These are phyloP conservation scores for Saccharomycopsis fibuligera DNA, from an alignment of 805 yeast genomes.

Conservation along the genomic window DNA sequence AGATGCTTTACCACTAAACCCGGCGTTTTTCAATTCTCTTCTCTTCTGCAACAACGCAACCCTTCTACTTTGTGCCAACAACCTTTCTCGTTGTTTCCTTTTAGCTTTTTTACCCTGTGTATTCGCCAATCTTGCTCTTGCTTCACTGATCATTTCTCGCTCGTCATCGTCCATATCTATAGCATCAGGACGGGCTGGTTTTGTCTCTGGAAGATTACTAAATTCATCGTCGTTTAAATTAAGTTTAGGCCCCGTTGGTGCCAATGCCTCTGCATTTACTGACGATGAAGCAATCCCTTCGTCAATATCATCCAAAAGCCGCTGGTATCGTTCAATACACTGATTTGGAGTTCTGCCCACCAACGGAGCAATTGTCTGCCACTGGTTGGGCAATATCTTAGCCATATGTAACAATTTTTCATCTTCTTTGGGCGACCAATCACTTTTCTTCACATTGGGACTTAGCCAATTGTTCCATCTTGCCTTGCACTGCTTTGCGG, in stretches of 20 bases:
- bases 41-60: constrained; percentile 73
- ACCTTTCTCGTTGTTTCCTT: constrained; percentile 77
- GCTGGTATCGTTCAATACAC: constrained; percentile 80
- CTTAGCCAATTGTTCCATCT: constrained; percentile 87
- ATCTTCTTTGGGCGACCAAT: constrained; percentile 77
- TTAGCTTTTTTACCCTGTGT: constrained; percentile 95
- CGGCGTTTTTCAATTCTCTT: constrained; percentile 77
- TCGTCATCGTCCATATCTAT: constrained; percentile 82
- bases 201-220: constrained; percentile 69
- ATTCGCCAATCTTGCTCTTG: constrained; percentile 82
- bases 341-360: constrained; percentile 82
- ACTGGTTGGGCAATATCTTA: constrained; percentile 77
- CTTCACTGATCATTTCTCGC: constrained; percentile 89
- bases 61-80: constrained; percentile 71
- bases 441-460: constrained; percentile 57
- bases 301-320: constrained; percentile 49
- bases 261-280: constrained; percentile 13
- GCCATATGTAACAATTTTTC: constrained; percentile 60
- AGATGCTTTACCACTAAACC: constrained; percentile 38
- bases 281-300: constrained; percentile 19
- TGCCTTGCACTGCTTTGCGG: constrained; percentile 87
- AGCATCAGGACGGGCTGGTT: constrained; percentile 76
- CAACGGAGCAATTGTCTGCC: constrained; percentile 84
- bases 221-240: constrained; percentile 41
- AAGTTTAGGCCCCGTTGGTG: constrained; percentile 9